These are phyloP conservation scores for Sclerotinia subarctica DNA, from an alignment of 2,329 filamentous ascomycete genomes.

Conservation along the genomic window DNA sequence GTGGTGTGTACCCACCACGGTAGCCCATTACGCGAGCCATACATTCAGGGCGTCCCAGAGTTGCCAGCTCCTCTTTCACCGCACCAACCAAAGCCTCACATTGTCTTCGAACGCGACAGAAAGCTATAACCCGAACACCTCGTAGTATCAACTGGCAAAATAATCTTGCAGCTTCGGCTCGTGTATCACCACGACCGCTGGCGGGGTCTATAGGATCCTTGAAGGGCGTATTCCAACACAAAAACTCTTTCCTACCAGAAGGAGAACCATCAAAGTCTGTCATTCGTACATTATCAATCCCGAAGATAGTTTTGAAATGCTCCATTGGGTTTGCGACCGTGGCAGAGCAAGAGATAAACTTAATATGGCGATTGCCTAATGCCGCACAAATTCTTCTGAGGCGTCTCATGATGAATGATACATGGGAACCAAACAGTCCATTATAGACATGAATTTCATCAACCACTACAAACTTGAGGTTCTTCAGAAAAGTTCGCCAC, in stretches of 20 bases:
- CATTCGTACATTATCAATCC: conserved; percentile 73
- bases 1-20: conserved; percentile 87
- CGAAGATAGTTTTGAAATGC: conserved; percentile 94
- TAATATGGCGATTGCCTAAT: conserved; percentile 78
- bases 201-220: conserved; percentile 84
- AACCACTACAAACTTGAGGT: conserved; percentile 85
- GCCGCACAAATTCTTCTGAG: conserved; percentile 84
- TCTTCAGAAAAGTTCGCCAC: conserved; percentile 86
- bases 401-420: conserved; percentile 91
- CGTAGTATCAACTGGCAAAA: conserved; percentile 87
- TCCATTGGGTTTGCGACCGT: conserved; percentile 89
- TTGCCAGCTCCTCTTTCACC: conserved; percentile 72
- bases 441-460: conserved; percentile 96
- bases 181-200: conserved; percentile 78
- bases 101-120: conserved; percentile 82
- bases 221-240: conserved; percentile 97
- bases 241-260: conserved; percentile 85
- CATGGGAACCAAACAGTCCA: conserved; percentile 87
- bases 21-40: conserved; percentile 88
- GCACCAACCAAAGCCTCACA: conserved; percentile 82
- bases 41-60: conserved; percentile 71
- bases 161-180: conserved; percentile 81
- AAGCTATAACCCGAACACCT: conserved; percentile 88
- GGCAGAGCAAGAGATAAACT: conserved; percentile 93
- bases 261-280: conserved; percentile 93